Evolutionary conservation across 306 rosid species (phyloP), one percentile per base, ranked within the genome.

Genomic region (Cucumis sativus): DNA sequence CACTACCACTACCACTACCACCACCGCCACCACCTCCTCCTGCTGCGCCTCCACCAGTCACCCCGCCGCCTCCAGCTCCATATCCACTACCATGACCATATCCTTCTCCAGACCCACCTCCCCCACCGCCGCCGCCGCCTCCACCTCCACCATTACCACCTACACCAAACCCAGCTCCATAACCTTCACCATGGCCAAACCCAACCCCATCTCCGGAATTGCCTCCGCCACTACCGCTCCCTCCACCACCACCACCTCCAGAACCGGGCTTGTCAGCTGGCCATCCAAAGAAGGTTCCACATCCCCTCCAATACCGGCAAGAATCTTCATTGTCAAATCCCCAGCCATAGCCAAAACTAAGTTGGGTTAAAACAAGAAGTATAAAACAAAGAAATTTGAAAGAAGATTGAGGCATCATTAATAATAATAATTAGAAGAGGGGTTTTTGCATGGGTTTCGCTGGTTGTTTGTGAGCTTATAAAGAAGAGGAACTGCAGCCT

Each of bases 151-250:
- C 30, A 67, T 39, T n/a, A 40, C 73, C 4, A 7, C 54, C 73
- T 18, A 39, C 20, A 35, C 75, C 75, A 45, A 69, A 69, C 57
- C 75, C 75, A 69, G 58, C 75, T 70, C 76, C 76, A 70, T 70
- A 70, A 70, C 76, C 76, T 14, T 70, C 76, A 25, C 76, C 76
- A 49, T 16, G 43, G 52, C 75, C 75, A 1, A 37, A 69, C 37
- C 75, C 75, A 43, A 21, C 37, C 35, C 75, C 75, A 69, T 3
- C 75, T 13, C 8, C 33, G 3, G 74, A 68, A 14, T 43, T 41
- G 4, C 74, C 55, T 20, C 55, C 55, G 8, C 74, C 74, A 0
- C 73, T 30, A 0, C 73, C 73, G 1, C 54, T 30, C 1, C 72
- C 72, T 2, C 73, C 73, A 0, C 30, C 68, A 17, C 35, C 55